Evolutionary conservation across 176 grass and related monocot genomes (phyloP).

Genomic region (Hordeum marinum): DNA sequence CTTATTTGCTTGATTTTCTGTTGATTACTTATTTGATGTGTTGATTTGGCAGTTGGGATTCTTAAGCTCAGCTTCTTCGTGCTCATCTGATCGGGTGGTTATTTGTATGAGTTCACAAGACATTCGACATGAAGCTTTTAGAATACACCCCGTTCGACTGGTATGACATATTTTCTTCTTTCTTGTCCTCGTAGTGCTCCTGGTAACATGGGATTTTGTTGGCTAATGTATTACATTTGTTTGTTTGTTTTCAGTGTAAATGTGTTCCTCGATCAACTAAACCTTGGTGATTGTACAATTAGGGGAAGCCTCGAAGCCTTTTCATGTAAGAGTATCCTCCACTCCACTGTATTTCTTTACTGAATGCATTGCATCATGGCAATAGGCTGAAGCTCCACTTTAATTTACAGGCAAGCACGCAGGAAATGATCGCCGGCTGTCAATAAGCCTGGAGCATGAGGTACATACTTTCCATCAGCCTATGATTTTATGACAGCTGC

Average conservation of each 20-base stretch:
- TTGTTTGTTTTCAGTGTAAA: constrained; percentile 40
- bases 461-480: background rate
- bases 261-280: constrained; percentile 67
- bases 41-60: constrained; percentile 7
- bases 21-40: background rate
- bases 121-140: constrained; percentile 87
- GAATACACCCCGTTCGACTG: constrained; percentile 90
- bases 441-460: constrained; percentile 90
- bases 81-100: background rate
- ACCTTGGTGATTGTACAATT: constrained; percentile 66
- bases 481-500: background rate
- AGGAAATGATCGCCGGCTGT: constrained; percentile 78
- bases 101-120: constrained; percentile 30
- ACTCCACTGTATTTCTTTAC: background rate
- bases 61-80: background rate
- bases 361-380: background rate
- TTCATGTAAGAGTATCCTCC: constrained; percentile 38
- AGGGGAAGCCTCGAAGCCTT: constrained; percentile 73
- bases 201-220: background rate
- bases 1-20: background rate
- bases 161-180: constrained; percentile 21
- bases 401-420: constrained; percentile 76
- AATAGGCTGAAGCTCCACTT: background rate
- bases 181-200: background rate
- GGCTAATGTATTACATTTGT: background rate